phyloP scores from a whole-genome alignment of 2,329 filamentous ascomycete genomes.

The Colletotrichum lentis region DNA sequence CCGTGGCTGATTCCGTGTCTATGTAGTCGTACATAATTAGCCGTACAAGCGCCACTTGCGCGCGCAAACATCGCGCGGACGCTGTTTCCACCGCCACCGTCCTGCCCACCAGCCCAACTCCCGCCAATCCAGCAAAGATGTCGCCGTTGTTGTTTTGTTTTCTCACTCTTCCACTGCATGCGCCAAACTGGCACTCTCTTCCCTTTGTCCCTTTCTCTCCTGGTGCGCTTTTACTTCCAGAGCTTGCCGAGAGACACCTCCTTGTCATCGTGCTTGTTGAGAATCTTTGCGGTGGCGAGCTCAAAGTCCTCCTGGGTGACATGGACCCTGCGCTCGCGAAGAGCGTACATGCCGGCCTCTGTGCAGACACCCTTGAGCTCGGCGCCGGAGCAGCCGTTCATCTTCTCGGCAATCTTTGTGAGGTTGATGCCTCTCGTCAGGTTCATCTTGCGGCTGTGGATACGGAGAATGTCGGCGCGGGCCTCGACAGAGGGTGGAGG shows the following conservation, averaged over 20 bases:
- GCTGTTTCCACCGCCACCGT: slow-evolving; percentile 23
- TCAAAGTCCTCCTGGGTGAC: slow-evolving; percentile 99
- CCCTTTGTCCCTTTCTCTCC: slow-evolving; percentile 8
- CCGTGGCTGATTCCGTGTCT: slow-evolving; percentile 36
- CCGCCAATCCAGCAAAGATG: slow-evolving; percentile 36
- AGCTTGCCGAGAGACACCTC: slow-evolving; percentile 89
- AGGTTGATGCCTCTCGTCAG: slow-evolving; percentile 96
- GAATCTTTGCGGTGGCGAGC: slow-evolving; percentile 95
- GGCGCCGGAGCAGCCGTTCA: slow-evolving; percentile 98
- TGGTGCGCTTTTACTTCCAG: slow-evolving; percentile 57
- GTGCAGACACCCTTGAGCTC: slow-evolving; percentile 99
- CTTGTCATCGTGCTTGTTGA: slow-evolving; percentile 99
- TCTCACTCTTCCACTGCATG: slow-evolving; percentile 7
- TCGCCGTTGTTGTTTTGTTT: slow-evolving; percentile 16
- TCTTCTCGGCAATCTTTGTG: slow-evolving; percentile 99
- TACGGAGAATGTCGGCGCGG: slow-evolving; percentile 94
- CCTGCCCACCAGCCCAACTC: slow-evolving; percentile 21
- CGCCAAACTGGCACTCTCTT: neutral
- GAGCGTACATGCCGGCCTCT: slow-evolving; percentile 97
- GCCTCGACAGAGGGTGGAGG: slow-evolving; percentile 96
- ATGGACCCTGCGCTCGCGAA: slow-evolving; percentile 93
- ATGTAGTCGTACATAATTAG: slow-evolving; percentile 38
- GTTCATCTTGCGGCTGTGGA: slow-evolving; percentile 99
- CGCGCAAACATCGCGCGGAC: slow-evolving; percentile 19
- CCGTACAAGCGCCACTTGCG: slow-evolving; percentile 32